Evolutionary conservation across 129 eudicot species (phyloP).

Genomic region (Glebionis coronaria): DNA sequence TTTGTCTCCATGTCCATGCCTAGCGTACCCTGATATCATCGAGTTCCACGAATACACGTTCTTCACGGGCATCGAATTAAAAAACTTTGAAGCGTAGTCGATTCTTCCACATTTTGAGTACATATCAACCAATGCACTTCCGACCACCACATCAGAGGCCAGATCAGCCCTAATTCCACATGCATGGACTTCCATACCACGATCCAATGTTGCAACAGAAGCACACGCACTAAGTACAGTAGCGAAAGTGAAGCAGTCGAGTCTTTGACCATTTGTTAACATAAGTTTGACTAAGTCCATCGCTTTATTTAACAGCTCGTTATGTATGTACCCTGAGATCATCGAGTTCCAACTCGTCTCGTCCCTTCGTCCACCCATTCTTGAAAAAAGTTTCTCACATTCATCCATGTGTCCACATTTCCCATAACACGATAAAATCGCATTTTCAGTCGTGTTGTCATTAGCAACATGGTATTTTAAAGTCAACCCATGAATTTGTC

Average conservation of each 20-base stretch:
- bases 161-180: slow-evolving; percentile 71
- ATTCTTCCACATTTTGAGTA: slow-evolving; percentile 89
- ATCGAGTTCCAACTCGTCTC: slow-evolving; percentile 79
- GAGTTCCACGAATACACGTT: slow-evolving; percentile 91
- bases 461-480: slow-evolving; percentile 41
- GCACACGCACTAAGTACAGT: slow-evolving; percentile 97
- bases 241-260: slow-evolving; percentile 83
- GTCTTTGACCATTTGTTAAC: slow-evolving; percentile 62
- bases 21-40: slow-evolving; percentile 90
- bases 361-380: slow-evolving; percentile 61
- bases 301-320: slow-evolving; percentile 55
- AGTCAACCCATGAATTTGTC: slow-evolving; percentile 61
- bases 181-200: slow-evolving; percentile 95
- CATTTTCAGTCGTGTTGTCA: slow-evolving; percentile 50
- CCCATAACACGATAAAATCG: slow-evolving; percentile 73
- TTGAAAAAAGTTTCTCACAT: slow-evolving; percentile 66
- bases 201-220: slow-evolving; percentile 89
- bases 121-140: slow-evolving; percentile 89
- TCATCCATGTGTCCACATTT: slow-evolving; percentile 65
- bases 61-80: slow-evolving; percentile 52
- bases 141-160: slow-evolving; percentile 80
- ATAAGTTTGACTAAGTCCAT: slow-evolving; percentile 67
- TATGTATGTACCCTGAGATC: slow-evolving; percentile 87
- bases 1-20: slow-evolving; percentile 75
- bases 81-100: slow-evolving; percentile 72